These are phyloP conservation scores for Russula ochroleuca DNA, from an alignment of 768 basidiomycete species.

Conservation along the genomic window DNA sequence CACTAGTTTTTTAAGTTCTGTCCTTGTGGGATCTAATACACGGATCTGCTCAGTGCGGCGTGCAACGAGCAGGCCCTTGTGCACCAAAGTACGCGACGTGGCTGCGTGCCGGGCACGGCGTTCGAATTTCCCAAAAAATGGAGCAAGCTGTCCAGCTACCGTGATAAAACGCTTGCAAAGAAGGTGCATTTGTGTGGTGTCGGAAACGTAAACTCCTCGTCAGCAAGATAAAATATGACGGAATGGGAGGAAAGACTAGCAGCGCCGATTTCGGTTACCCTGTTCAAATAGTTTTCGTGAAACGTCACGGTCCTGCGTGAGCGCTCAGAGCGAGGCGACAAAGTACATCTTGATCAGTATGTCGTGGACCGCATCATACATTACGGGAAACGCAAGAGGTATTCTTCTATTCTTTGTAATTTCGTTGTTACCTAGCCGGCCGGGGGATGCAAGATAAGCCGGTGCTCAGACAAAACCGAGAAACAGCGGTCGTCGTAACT, in stretches of 20 bases:
- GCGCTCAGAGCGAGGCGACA: slow-evolving; percentile 72
- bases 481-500: slow-evolving; percentile 34
- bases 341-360: slow-evolving; percentile 96
- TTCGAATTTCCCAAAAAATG: slow-evolving; percentile 82
- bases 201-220: slow-evolving; percentile 70
- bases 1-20: slow-evolving; percentile 87
- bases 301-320: slow-evolving; percentile 78
- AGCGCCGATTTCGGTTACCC: too few species aligned
- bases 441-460: not conserved
- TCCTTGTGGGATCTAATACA: slow-evolving; percentile 70
- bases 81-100: slow-evolving; percentile 77
- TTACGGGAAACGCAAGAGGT: slow-evolving; percentile 95
- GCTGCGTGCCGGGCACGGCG: slow-evolving; percentile 67
- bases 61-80: slow-evolving; percentile 61
- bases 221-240: not conserved
- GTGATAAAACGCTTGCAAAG: slow-evolving; percentile 85
- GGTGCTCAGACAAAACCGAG: not conserved
- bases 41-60: slow-evolving; percentile 76
- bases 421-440: slow-evolving; percentile 49
- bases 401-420: slow-evolving; percentile 90
- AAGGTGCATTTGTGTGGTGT: slow-evolving; percentile 76
- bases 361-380: slow-evolving; percentile 99
- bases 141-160: slow-evolving; percentile 67
- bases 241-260: slow-evolving; percentile 30
- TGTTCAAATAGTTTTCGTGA: slow-evolving; percentile 70